These are phyloP conservation scores for Fusarium tricinctum DNA, from an alignment of 2,329 filamentous ascomycete species.

Conservation along the genomic window DNA sequence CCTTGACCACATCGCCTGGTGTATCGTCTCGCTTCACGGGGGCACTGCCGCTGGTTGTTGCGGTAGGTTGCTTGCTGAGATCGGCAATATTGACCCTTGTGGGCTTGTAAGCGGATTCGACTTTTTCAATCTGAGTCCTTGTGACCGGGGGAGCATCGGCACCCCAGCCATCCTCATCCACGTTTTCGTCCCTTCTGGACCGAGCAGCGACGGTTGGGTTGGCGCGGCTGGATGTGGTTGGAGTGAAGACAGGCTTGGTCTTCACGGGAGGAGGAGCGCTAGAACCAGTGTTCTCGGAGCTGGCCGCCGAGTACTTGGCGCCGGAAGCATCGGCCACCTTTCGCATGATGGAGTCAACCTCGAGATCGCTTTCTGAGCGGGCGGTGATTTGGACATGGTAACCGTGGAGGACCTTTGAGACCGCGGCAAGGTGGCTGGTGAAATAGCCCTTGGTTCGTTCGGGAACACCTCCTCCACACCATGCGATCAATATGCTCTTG, in stretches of 20 bases:
- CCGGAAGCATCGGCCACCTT: slow-evolving; percentile 96
- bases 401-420: slow-evolving; percentile 92
- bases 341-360: slow-evolving; percentile 87
- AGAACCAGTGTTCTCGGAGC: slow-evolving; percentile 66
- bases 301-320: slow-evolving; percentile 87
- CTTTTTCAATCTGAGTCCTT: slow-evolving; percentile 89
- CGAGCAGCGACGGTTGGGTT: slow-evolving; percentile 78
- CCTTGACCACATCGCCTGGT: slow-evolving; percentile 77
- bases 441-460: slow-evolving; percentile 99
- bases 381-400: slow-evolving; percentile 99
- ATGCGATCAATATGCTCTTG: slow-evolving; percentile 93
- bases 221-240: slow-evolving; percentile 69
- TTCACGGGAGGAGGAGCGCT: slow-evolving; percentile 73
- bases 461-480: slow-evolving; percentile 98
- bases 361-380: slow-evolving; percentile 89
- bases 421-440: slow-evolving; percentile 90
- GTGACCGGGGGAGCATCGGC: slow-evolving; percentile 92
- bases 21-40: slow-evolving; percentile 62
- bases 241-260: slow-evolving; percentile 93
- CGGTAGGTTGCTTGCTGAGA: slow-evolving; percentile 79
- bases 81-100: slow-evolving; percentile 95
- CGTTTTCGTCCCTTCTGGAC: slow-evolving; percentile 69
- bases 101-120: slow-evolving; percentile 91
- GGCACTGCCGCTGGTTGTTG: slow-evolving; percentile 72
- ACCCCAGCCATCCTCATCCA: slow-evolving; percentile 94